These are phyloP conservation scores for Ichthyophthirius multifiliis DNA, from an alignment of 169 alveolate species.

Conservation along the genomic window DNA sequence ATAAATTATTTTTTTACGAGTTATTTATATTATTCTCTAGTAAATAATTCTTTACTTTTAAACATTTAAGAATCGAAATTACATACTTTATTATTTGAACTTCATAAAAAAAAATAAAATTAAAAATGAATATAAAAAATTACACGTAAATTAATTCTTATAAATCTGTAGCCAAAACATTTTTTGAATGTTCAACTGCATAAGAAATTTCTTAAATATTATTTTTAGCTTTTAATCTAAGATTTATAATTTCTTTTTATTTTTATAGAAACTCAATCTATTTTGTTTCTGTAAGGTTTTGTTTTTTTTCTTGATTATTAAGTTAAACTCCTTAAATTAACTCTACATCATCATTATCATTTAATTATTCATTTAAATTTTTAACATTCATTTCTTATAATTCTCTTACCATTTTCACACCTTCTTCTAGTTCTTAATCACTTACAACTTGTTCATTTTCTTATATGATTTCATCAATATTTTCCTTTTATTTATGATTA, in stretches of 20 bases:
- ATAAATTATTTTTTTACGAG: conserved; percentile 30
- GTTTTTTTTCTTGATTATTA: conserved; percentile 30
- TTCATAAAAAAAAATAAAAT: background rate
- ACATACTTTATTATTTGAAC: conserved; percentile 12
- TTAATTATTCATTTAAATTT: conserved; percentile 37
- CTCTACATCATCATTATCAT: conserved; percentile 57
- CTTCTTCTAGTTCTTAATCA: conserved; percentile 50
- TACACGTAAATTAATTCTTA: conserved; percentile 30
- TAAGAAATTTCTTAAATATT: background rate
- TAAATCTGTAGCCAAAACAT: conserved; percentile 22
- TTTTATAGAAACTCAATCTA: conserved; percentile 29
- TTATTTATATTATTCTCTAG: conserved; percentile 32
- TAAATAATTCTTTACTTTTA: conserved; percentile 6
- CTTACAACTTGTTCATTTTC: too few relatives aligned
- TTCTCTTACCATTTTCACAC: conserved; percentile 88
- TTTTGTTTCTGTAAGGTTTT: conserved; percentile 7
- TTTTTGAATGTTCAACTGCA: background rate
- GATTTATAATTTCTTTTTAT: conserved; percentile 39
- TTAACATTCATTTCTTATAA: conserved; percentile 69
- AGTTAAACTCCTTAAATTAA: conserved; percentile 58
- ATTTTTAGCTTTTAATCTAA: background rate
- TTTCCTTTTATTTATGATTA: conserved; percentile 34
- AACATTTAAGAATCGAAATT: conserved; percentile 21
- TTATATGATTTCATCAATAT: too few relatives aligned
- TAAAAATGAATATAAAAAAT: background rate